Evolutionary conservation across 352 stramenopile genomes (phyloP), one percentile per base, ranked within the genome.

Genomic region (Phytophthora constricta): DNA sequence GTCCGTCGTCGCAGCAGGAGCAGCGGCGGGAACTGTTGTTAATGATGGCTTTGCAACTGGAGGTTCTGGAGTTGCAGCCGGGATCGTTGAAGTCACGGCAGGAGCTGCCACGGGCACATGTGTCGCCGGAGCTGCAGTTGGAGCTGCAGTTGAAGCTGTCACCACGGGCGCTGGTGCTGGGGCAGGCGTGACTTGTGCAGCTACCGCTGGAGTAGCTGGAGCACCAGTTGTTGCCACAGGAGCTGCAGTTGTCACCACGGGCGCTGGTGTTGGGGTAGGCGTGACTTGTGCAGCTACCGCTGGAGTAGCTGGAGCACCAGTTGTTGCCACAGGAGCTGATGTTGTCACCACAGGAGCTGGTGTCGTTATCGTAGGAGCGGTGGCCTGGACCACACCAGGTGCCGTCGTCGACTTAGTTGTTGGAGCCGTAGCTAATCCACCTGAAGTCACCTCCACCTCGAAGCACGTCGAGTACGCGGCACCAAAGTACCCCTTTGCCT

Each of bases 401-500:
- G n/a, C n/a, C n/a, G n/a, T n/a, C n/a, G n/a, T n/a, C n/a, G 31
- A 37, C 31, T 37, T 7, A 37, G 31, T 14, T 55, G 25, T n/a
- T n/a, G n/a, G n/a, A 5, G 3, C 16, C 22, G 51, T 31, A 33
- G 5, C 31, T 8, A 9, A 23, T 37, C 56, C 55, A 52, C 43
- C 41, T 7, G 60, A 16, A 28, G 52, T 62, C 66, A 91, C 80
- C 56, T 89, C 79, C 4, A 91, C 68, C 49, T 91, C 69, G 62
- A 91, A 91, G 60, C 83, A 90, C 23, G 83, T 87, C 42, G 78
- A 84, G 56, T 89, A 91, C 7, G 82, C 78, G 8, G 82, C 82
- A 10, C 80, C 82, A 77, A 87, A 89, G 68, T 90, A 90, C 4
- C 82, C 79, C 26, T 70, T 75, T 3, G 79, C 79, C 27, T 74